These are phyloP conservation scores for Nannizziopsis arthrosporioides DNA, from an alignment of 2,329 filamentous ascomycete genomes.

Conservation along the genomic window DNA sequence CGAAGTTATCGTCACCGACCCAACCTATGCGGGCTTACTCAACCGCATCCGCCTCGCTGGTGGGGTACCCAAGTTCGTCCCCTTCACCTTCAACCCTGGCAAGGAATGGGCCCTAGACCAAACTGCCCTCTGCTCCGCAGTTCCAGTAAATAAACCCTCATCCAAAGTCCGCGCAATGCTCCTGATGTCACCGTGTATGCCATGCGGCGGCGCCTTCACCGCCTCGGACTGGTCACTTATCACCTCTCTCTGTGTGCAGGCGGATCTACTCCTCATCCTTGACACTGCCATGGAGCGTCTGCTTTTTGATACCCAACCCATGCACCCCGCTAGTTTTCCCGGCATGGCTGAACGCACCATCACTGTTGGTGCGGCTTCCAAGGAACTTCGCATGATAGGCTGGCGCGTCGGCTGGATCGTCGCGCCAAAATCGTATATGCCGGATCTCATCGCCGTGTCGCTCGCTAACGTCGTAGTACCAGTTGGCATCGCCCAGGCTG, in stretches of 20 bases:
- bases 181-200: slow-evolving; percentile 8
- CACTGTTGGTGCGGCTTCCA: slow-evolving; percentile 7
- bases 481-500: slow-evolving; percentile 5
- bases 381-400: slow-evolving; percentile 9
- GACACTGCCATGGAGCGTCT: slow-evolving; percentile 8
- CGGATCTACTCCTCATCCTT: slow-evolving; percentile 3
- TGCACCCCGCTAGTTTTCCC: slow-evolving; percentile 4
- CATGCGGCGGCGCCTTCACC: background rate
- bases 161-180: slow-evolving; percentile 6
- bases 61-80: slow-evolving; percentile 6
- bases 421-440: slow-evolving; percentile 1
- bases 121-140: background rate
- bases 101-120: slow-evolving; percentile 4
- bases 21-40: slow-evolving; percentile 8
- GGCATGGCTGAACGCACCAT: slow-evolving; percentile 7
- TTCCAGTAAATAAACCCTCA: background rate
- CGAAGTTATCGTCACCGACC: slow-evolving; percentile 8
- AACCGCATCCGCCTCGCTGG: slow-evolving; percentile 8
- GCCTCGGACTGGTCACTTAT: slow-evolving; percentile 4
- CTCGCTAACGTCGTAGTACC: slow-evolving; percentile 5
- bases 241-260: slow-evolving; percentile 1
- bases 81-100: slow-evolving; percentile 7
- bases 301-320: background rate
- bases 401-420: slow-evolving; percentile 10
- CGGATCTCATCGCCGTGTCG: slow-evolving; percentile 3